These are phyloP conservation scores for Aspergillus fumigatiaffinis DNA, from an alignment of 2,329 filamentous ascomycete species.

Conservation along the genomic window DNA sequence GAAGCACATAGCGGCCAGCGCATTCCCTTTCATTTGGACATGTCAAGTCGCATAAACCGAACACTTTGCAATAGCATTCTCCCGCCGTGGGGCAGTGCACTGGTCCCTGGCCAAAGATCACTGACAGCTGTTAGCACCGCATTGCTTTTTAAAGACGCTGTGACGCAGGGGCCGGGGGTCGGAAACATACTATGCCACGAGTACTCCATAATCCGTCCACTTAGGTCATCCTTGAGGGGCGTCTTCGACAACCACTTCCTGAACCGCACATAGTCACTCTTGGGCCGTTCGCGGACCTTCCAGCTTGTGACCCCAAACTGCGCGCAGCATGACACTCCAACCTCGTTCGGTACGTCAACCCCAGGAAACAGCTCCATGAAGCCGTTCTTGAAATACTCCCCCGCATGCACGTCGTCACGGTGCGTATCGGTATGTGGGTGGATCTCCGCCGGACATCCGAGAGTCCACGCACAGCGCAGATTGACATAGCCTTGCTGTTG, in stretches of 20 bases:
- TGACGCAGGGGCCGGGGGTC: neutral
- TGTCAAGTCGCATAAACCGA: constrained; percentile 54
- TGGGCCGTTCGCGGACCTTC: constrained; percentile 44
- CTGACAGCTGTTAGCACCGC: constrained; percentile 30
- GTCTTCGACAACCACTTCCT: constrained; percentile 49
- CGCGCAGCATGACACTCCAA: constrained; percentile 53
- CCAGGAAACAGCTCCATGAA: constrained; percentile 49
- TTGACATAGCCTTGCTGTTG: constrained; percentile 51
- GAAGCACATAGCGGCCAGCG: constrained; percentile 56
- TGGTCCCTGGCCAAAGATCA: constrained; percentile 56
- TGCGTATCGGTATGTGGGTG: constrained; percentile 43
- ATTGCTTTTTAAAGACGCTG: neutral
- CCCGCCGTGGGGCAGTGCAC: constrained; percentile 59
- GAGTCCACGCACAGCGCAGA: constrained; percentile 50
- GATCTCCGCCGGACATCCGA: constrained; percentile 52
- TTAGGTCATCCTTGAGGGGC: constrained; percentile 45
- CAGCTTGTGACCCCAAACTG: constrained; percentile 52
- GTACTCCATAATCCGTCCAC: constrained; percentile 55
- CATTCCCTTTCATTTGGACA: constrained; percentile 46
- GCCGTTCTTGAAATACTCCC: constrained; percentile 46
- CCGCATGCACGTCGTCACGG: constrained; percentile 45
- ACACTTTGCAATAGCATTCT: constrained; percentile 65
- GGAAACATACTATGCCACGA: constrained; percentile 54
- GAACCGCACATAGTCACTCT: constrained; percentile 47
- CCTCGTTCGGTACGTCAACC: constrained; percentile 36